Percentiles rank a stretch among this genome's conserved stretches.
phyloP scores from a whole-genome alignment of 176 grass and related monocot genomes.

The Musa acuminata region DNA sequence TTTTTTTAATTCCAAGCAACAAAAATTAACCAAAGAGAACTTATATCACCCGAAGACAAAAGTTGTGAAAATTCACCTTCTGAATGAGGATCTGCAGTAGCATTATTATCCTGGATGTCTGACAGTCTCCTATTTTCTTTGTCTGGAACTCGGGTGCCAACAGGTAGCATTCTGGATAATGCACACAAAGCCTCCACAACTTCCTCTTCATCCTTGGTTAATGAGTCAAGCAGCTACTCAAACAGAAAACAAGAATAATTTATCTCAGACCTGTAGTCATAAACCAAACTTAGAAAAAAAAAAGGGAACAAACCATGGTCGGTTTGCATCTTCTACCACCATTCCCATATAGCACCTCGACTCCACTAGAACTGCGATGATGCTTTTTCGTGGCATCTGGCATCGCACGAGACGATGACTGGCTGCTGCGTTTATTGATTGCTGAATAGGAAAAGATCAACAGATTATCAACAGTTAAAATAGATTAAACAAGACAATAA shows the following conservation, averaged over 20 bases:
- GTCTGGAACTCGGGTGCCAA: not conserved
- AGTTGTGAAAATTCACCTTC: slow-evolving; percentile 26
- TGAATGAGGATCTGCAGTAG: slow-evolving; percentile 26
- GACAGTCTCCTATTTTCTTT: slow-evolving; percentile 2
- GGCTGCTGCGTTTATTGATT: slow-evolving; percentile 31
- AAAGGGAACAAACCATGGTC: slow-evolving; percentile 4
- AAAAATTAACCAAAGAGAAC: not conserved
- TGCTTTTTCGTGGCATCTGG: slow-evolving; percentile 43
- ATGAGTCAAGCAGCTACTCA: slow-evolving; percentile 18
- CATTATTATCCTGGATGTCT: slow-evolving; percentile 23
- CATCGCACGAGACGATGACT: slow-evolving; percentile 15
- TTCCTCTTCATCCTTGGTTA: slow-evolving; percentile 44
- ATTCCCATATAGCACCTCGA: not conserved
- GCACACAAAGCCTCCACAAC: slow-evolving; percentile 40
- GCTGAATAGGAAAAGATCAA: slow-evolving; percentile 26
- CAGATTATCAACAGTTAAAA: slow-evolving; percentile 7
- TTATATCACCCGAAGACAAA: too few relatives aligned
- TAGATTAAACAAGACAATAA: not conserved
- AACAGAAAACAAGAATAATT: slow-evolving; percentile 10
- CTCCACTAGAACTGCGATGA: slow-evolving; percentile 27
- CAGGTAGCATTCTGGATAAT: slow-evolving; percentile 19
- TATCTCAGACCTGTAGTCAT: slow-evolving; percentile 3
- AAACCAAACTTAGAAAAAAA: not conserved
- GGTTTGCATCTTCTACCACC: slow-evolving; percentile 10
- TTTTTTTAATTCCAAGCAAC: not conserved